Evolutionary conservation across 2,329 filamentous ascomycete species (phyloP), one percentile per base, ranked within the genome.

Genomic region (Metarhizium sp.): DNA sequence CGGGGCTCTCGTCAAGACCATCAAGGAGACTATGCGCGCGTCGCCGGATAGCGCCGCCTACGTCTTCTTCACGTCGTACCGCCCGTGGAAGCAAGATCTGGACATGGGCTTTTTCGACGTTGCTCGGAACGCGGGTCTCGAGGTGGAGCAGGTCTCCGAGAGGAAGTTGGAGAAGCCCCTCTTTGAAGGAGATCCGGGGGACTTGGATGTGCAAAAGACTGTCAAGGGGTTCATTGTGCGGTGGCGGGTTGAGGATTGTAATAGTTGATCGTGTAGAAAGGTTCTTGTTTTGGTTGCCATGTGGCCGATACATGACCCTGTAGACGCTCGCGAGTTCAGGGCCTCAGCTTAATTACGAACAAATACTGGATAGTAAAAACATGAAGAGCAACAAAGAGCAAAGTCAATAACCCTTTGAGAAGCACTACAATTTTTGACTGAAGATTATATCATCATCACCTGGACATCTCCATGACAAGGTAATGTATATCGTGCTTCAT

Each of bases 21-120:
- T 96, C 58, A 75, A 80, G 63, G 68, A 79, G 65, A 88, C 87
- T 16, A 71, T 96, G 63, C 80, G 78, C 62, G 76, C 73, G 58
- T 69, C 73, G 3, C 63, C 68, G 3, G 74, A 74, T 2, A 82
- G 86, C 51, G 78, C 78, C 54, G 90, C 91, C 2, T 81, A 92
- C 63, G 91, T 96, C 7, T 95, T 96, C 70, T 97, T 96, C 74
- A 95, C 92, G 0, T 92, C 90, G 20, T 96, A 97, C 72, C 79
- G 94, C 59, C 92, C 92, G 1, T 96, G 92, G 92, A 75, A 96
- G 66, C 78, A 88, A 63, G 80, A 91, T 59, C 88, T 90, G 69
- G 94, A 96, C 65, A 76, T 95, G 67, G 81, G 80, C 4, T 96
- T 96, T 74, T 96, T 96, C 66, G 87, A 91, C 51, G 66, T 91